A percentile compares a stretch with the other conserved stretches of the same genome.
Evolutionary conservation across 208 protist species (phyloP).

Genomic region (Porcisia deanei): DNA sequence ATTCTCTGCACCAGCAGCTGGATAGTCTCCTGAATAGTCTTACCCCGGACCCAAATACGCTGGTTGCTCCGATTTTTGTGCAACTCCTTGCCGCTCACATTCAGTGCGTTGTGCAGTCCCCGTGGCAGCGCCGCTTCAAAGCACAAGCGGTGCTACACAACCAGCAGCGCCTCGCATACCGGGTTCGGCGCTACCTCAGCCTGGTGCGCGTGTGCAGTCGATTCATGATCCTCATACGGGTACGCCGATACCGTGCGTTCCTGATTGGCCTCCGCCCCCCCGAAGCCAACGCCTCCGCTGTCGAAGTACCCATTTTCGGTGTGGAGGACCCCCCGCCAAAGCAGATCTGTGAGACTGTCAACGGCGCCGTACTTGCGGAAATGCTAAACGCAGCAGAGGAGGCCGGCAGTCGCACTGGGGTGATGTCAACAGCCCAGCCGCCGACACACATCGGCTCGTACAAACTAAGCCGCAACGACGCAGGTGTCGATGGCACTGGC

Average conservation of each 20-base stretch:
- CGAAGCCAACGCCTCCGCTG: not conserved
- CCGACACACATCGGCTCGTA: not conserved
- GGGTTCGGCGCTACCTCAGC: constrained; percentile 52
- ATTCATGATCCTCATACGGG: constrained; percentile 62
- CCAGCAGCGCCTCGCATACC: constrained; percentile 43
- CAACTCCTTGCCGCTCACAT: constrained; percentile 63
- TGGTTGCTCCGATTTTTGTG: constrained; percentile 71
- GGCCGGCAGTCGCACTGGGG: not conserved
- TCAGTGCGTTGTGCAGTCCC: constrained; percentile 33
- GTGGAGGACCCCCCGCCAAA: not conserved
- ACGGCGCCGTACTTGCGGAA: not conserved
- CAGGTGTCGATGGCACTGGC: not conserved
- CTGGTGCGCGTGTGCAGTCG: constrained; percentile 57
- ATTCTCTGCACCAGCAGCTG: constrained; percentile 65
- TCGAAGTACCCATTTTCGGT: not conserved
- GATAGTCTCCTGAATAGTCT: constrained; percentile 55
- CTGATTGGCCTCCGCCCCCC: not conserved
- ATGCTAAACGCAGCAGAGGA: not conserved
- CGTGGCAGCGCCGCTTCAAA: constrained; percentile 20
- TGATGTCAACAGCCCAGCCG: not conserved
- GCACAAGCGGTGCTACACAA: constrained; percentile 36
- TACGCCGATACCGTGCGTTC: constrained; percentile 44
- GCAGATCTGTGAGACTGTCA: constrained; percentile 2
- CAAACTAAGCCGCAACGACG: not conserved
- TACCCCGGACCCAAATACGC: constrained; percentile 38